phyloP scores from a whole-genome alignment of 2,329 filamentous ascomycete genomes.

The Verticillium longisporum region DNA sequence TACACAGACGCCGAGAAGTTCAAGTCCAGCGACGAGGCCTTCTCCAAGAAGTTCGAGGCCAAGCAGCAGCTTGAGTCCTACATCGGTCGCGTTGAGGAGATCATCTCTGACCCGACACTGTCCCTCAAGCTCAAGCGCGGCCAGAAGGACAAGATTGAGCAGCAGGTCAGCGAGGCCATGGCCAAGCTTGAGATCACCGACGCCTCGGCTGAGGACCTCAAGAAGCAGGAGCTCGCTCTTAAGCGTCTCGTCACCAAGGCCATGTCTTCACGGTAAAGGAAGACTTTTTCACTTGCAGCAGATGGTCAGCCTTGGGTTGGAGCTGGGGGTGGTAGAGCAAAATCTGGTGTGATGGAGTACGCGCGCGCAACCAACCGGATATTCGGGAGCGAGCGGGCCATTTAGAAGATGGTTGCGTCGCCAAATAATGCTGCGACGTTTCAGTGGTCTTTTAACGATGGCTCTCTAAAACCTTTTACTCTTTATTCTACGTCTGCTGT shows the following conservation, averaged over 20 bases:
- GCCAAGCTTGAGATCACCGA: slow-evolving; percentile 94
- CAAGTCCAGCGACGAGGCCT: slow-evolving; percentile 96
- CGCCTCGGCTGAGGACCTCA: slow-evolving; percentile 83
- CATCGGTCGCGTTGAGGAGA: slow-evolving; percentile 98
- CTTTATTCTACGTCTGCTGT: too few species aligned
- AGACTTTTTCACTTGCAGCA: background rate
- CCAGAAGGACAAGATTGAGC: slow-evolving; percentile 99
- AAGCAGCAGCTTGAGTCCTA: slow-evolving; percentile 99
- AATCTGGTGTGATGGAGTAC: background rate
- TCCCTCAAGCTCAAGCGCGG: slow-evolving; percentile 97
- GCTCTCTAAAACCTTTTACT: slow-evolving; percentile 7
- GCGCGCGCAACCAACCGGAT: slow-evolving; percentile 15
- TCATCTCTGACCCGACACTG: slow-evolving; percentile 91
- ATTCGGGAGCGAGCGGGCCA: slow-evolving; percentile 3
- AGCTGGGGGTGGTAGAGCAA: background rate
- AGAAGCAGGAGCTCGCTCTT: slow-evolving; percentile 98
- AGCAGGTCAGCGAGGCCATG: slow-evolving; percentile 95
- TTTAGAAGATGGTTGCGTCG: slow-evolving; percentile 15
- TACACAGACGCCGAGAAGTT: slow-evolving; percentile 83
- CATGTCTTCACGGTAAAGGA: slow-evolving; percentile 78
- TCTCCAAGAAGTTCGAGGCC: slow-evolving; percentile 99
- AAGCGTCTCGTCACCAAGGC: slow-evolving; percentile 99
- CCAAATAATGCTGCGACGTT: slow-evolving; percentile 7
- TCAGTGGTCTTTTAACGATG: slow-evolving; percentile 9
- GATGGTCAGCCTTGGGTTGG: slow-evolving; percentile 6